Evolutionary conservation across 2,329 filamentous ascomycete genomes (phyloP), one percentile per base, ranked within the genome.

Genomic region (Lasiodiplodia sp.): DNA sequence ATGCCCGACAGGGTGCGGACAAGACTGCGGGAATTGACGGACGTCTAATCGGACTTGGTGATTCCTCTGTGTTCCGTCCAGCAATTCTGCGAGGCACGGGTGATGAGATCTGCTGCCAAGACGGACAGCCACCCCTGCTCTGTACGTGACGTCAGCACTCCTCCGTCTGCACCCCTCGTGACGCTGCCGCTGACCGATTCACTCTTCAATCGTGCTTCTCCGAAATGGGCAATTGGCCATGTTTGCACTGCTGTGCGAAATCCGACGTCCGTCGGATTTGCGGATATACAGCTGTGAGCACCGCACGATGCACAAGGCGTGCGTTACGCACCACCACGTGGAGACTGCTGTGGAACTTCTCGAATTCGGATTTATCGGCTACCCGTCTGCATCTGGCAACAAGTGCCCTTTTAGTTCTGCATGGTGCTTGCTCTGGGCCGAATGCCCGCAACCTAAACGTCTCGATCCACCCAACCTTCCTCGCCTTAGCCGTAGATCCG

Each of bases 231-330:
- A 21, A 25, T 34, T 8, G 28, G 4, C 7, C 44, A 47, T 47
- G 44, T 10, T 37, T 11, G 11, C 16, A 34, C 4, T 14, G 58
- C 23, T 31, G 56, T n/a, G 14, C 2, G 10, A 49, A 51, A 63
- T 63, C 58, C 58, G 58, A 37, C 25, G 44, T 8, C n/a, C 21
- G n/a, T 63, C 58, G 58, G 58, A 63, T 63, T 49, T 63, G 18
- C 58, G 58, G 58, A 63, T 63, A 34, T 63, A 63, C 37, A 8
- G 21, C 6, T 16, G 25, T 21, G 8, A 31, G 25, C 40, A 63
- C 58, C 44, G 25, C 58, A 34, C 25, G 11, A 51, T n/a, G 58
- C 57, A 47, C 56, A 16, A 28, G 38, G 44, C 58, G 16, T 4
- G 25, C n/a, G 44, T 47, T 11, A 63, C 58, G 25, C 56, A 60